A percentile compares a stretch with the other conserved stretches of the same genome.
Evolutionary conservation across 768 basidiomycete species (phyloP).

Genomic region (Lactarius deliciosus): DNA sequence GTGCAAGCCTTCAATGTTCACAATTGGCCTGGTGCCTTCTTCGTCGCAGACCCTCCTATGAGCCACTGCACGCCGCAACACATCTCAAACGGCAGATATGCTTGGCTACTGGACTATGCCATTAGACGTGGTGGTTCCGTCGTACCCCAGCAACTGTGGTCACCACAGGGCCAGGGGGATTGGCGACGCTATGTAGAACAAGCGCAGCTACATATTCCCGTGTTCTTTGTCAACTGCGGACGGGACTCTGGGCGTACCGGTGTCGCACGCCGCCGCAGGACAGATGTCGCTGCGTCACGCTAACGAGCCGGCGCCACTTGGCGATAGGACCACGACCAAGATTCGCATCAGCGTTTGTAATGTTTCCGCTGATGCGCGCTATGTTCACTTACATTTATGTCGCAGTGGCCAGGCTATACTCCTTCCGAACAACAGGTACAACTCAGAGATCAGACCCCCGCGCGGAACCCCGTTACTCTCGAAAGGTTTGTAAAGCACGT

Average conservation of each 20-base stretch:
- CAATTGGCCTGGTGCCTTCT: conserved; percentile 3
- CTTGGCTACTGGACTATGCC: conserved; percentile 20
- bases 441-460: conserved; percentile 5
- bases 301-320: conserved; percentile 12
- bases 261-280: conserved; percentile 18
- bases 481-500: conserved; percentile 22
- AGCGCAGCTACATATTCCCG: conserved; percentile 15
- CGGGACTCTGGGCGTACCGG: conserved; percentile 19
- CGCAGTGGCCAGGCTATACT: conserved; percentile 24
- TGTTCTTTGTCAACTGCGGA: conserved; percentile 19
- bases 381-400: conserved; percentile 3
- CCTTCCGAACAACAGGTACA: conserved; percentile 19
- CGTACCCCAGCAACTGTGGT: conserved; percentile 26
- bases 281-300: conserved; percentile 9
- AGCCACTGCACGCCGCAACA: neutral
- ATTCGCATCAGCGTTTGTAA: conserved; percentile 18
- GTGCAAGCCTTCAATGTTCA: neutral
- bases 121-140: conserved; percentile 15
- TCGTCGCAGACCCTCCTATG: neutral
- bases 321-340: conserved; percentile 14
- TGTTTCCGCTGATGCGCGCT: neutral
- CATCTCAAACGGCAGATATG: neutral
- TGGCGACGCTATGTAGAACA: conserved; percentile 25
- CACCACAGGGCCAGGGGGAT: conserved; percentile 20
- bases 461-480: neutral